Percentiles rank a stretch among this genome's conserved stretches.
phyloP scores from a whole-genome alignment of 306 rosid genomes.

The Boehmeria nivea region DNA sequence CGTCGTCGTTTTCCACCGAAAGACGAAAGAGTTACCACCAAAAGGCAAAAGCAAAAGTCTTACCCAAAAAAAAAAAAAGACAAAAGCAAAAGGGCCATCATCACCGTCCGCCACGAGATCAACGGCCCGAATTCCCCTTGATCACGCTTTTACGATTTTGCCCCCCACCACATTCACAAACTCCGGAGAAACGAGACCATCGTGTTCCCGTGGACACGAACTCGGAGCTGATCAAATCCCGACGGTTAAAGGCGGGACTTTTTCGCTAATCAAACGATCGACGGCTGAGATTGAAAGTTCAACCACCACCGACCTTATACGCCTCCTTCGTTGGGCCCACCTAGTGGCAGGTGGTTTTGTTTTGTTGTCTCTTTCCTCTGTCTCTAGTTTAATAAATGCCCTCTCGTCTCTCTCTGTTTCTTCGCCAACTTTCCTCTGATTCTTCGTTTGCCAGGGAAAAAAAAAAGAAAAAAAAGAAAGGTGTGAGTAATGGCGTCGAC shows the following conservation, averaged over 20 bases:
- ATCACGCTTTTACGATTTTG: neutral
- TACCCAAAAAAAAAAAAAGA: too few relatives aligned
- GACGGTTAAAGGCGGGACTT: conserved; percentile 12
- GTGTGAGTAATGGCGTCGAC: neutral
- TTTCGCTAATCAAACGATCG: neutral
- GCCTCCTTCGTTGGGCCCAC: conserved; percentile 28
- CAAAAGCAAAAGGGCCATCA: neutral
- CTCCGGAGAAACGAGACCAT: neutral
- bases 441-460: neutral
- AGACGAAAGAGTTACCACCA: neutral
- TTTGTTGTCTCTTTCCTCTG: neutral
- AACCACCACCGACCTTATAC: neutral
- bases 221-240: neutral
- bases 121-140: neutral
- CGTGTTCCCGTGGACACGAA: neutral
- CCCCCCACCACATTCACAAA: neutral
- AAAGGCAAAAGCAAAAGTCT: too few relatives aligned
- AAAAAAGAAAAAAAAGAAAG: too few relatives aligned
- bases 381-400: conserved; percentile 18
- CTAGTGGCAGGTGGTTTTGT: conserved; percentile 10
- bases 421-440: conserved; percentile 16
- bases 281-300: conserved; percentile 16
- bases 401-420: neutral
- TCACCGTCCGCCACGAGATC: neutral
- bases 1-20: conserved; percentile 4